Base-by-base conservation (phyloP, 805 yeast genomes). In the Starmerella cellae region DNA sequence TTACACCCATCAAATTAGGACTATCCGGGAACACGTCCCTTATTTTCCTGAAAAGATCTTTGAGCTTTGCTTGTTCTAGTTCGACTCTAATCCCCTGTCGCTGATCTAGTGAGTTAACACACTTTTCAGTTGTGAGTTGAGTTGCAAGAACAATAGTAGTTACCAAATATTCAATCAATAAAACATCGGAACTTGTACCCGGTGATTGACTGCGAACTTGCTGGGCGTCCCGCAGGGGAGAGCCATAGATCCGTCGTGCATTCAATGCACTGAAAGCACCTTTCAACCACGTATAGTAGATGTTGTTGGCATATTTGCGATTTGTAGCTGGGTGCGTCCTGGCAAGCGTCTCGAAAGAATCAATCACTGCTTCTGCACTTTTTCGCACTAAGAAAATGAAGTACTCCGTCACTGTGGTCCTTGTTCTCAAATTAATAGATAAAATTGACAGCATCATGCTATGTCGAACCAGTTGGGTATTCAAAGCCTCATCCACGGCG, bases 161-260 rank as follows among this genome's bases (percentile, higher is more conserved):
- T 17, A 13, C 4, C 14, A 33, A 14, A 26, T 33, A 33, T 17
- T 33, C 36, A 6, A 33, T 33, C 17, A 33, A 16, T 5, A 24
- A 13, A 8, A 24, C 28, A 13, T 24, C 28, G 11, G 28, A 13
- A 13, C 28, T 24, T 8, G 28, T 24, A 13, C 28, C 28, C 28
- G 8, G 28, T 8, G 28, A 8, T 13, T 24, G 28, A 13, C 11
- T 13, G 11, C 28, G 28, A 8, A 24, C 11, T 13, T 24, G 28
- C 11, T 13, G 8, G 28, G 28, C 28, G 28, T 8, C 28, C 2
- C 96, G 96, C 8, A 88, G 97, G 54, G 79, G 60, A 1, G 95
- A 82, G 10, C 95, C 95, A 71, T 82, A 69, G 53, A 76, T 79
- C 6, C 97, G 97, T 52, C 87, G 71, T 2, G 95, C 95, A 43